Evolutionary conservation across 208 protist species (phyloP).

Genomic region (Trypanosoma scelopori): DNA sequence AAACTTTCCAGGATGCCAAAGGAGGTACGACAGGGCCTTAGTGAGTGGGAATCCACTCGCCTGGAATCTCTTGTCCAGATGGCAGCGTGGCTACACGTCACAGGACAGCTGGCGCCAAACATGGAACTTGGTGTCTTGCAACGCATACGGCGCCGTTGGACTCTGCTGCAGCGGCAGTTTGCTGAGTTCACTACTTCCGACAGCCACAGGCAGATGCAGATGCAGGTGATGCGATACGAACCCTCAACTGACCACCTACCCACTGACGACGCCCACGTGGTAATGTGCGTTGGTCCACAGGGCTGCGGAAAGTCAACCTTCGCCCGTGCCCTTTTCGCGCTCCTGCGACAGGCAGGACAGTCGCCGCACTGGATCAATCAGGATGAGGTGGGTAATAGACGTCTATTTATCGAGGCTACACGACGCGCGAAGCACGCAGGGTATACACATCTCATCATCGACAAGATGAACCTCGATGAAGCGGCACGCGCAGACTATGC

Average conservation of each 20-base stretch:
- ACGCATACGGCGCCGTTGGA: constrained; percentile 55
- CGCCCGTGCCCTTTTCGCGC: constrained; percentile 52
- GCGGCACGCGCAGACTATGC: constrained; percentile 53
- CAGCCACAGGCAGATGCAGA: not conserved
- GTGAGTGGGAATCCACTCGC: constrained; percentile 59
- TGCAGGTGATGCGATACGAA: constrained; percentile 11
- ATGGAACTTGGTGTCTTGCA: constrained; percentile 43
- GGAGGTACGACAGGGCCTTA: constrained; percentile 38
- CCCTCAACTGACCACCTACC: not conserved
- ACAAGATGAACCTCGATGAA: constrained; percentile 84
- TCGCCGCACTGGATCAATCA: constrained; percentile 82
- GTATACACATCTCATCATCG: constrained; percentile 74
- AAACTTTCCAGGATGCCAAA: constrained; percentile 53
- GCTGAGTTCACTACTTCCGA: not conserved
- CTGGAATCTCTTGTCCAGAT: constrained; percentile 55
- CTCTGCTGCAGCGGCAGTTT: constrained; percentile 56
- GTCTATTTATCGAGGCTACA: constrained; percentile 57
- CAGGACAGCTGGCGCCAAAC: constrained; percentile 52
- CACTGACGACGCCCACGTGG: constrained; percentile 32
- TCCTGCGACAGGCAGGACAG: constrained; percentile 54
- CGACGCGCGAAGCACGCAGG: constrained; percentile 32
- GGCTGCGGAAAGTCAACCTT: constrained; percentile 86
- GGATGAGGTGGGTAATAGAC: constrained; percentile 60
- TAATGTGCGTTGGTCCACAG: constrained; percentile 76
- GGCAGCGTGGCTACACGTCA: constrained; percentile 62